These are phyloP conservation scores for Coccomyxa subellipsoidea DNA, from an alignment of 163 green algal species.

Conservation along the genomic window DNA sequence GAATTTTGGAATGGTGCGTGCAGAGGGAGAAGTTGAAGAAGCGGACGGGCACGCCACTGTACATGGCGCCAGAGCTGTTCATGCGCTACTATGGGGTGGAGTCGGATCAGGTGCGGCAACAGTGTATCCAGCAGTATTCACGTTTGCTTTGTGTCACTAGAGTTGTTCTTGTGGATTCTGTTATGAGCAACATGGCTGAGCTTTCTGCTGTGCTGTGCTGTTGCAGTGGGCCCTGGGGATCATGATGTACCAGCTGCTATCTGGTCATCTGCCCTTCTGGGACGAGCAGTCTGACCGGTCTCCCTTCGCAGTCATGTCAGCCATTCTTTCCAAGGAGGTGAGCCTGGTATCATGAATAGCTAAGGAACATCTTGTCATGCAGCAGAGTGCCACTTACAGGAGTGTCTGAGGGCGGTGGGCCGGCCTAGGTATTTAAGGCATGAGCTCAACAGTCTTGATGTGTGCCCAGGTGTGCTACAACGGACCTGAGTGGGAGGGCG, in stretches of 20 bases:
- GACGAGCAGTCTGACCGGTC: neutral
- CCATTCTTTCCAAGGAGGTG: slow-evolving; percentile 27
- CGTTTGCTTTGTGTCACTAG: neutral
- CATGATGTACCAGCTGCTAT: slow-evolving; percentile 79
- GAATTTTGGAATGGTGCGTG: neutral
- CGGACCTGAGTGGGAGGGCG: slow-evolving; percentile 10
- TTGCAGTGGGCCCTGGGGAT: slow-evolving; percentile 71
- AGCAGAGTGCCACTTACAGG: neutral
- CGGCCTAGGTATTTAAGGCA: neutral
- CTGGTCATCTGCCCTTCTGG: slow-evolving; percentile 30
- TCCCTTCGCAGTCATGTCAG: slow-evolving; percentile 27
- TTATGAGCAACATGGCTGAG: neutral
- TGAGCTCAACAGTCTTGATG: neutral
- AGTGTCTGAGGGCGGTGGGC: neutral
- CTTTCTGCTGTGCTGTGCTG: neutral
- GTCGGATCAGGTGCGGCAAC: slow-evolving; percentile 27
- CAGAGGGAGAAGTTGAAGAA: slow-evolving; percentile 27
- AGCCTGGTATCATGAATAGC: neutral
- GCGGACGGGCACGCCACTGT: slow-evolving; percentile 29
- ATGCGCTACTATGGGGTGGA: slow-evolving; percentile 55
- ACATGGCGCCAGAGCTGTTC: slow-evolving; percentile 35
- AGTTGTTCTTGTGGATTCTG: neutral
- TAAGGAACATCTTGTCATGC: too few relatives aligned
- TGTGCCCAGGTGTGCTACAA: neutral
- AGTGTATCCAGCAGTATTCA: neutral